Evolutionary conservation across 208 protist genomes (phyloP), one percentile per base, ranked within the genome.

Genomic region (Trypanosoma cruzi): DNA sequence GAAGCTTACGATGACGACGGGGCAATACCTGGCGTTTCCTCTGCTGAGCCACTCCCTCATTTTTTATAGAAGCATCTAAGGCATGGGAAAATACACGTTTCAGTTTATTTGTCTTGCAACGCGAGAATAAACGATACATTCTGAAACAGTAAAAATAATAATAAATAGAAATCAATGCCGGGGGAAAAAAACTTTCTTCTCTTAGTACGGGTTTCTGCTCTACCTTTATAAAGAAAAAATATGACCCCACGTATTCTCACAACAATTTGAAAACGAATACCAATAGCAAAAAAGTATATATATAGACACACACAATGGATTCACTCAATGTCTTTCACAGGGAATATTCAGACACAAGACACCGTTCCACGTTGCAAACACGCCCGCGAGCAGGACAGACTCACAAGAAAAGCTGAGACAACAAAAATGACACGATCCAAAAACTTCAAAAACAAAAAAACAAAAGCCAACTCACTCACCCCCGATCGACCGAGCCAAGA

Each of bases 1-100:
- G 57, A 59, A 79, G 74, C 52, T 69, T 79, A 16, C 67, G 74
- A 64, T 79, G 74, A 52, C 67, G 53, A 65, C 72, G 65, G 24
- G 70, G 70, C 22, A 64, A 37, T 11, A 52, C 1, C 22, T 14
- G 4, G 18, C 36, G 8, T 26, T 52, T 68, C n/a, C 24, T 8
- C n/a, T 36, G 34, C 13, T 56, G 31, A 63, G 31, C 16, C 3
- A 32, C 18, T 10, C 20, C 32, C 28, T 73, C 55, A 18, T 7
- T 42, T 28, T 40, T 63, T 22, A 37, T 8, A 40, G 28, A 32
- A 26, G 31, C 22, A 18, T 63, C 56, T 56, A n/a, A n/a, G 5
- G 40, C 26, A 28, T 63, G 34, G 16, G 56, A 71, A 63, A 71
- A 46, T 29, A 10, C 20, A 37, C 49, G 61, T n/a, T 24, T 56